Percentiles rank a stretch among this genome's conserved stretches.
phyloP scores from a whole-genome alignment of 164 flowering plant genomes.

The Kingdonia uniflora region DNA sequence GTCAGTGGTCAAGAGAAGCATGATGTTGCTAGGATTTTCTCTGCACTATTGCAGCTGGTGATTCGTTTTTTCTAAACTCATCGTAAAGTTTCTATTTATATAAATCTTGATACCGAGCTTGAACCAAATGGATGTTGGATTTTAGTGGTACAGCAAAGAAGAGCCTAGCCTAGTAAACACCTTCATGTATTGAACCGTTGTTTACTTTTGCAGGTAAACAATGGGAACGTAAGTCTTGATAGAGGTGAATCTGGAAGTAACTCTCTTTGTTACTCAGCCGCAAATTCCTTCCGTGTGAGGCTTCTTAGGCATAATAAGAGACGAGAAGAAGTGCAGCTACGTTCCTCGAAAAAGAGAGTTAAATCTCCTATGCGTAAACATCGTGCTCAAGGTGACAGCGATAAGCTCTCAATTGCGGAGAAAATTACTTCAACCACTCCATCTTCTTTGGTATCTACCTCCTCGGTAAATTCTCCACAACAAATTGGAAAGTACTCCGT shows the following conservation, averaged over 20 bases:
- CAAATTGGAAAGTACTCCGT: slow-evolving; percentile 24
- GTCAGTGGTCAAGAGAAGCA: slow-evolving; percentile 69
- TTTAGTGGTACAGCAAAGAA: background rate
- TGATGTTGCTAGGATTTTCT: slow-evolving; percentile 81
- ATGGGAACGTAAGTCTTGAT: slow-evolving; percentile 64
- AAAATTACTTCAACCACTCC: slow-evolving; percentile 11
- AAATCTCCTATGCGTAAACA: slow-evolving; percentile 36
- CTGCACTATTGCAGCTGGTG: slow-evolving; percentile 93
- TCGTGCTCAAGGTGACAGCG: slow-evolving; percentile 8
- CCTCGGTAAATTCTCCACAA: slow-evolving; percentile 17
- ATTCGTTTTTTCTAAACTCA: slow-evolving; percentile 4
- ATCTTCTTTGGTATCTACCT: slow-evolving; percentile 16
- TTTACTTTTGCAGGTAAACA: slow-evolving; percentile 62
- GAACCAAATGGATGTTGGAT: background rate
- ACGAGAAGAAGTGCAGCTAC: slow-evolving; percentile 18
- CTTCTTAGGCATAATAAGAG: slow-evolving; percentile 30
- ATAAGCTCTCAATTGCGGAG: slow-evolving; percentile 10
- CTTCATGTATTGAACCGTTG: background rate
- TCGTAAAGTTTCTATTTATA: background rate
- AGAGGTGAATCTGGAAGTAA: slow-evolving; percentile 19
- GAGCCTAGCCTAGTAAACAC: background rate
- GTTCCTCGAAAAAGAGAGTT: slow-evolving; percentile 42
- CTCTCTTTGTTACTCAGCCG: slow-evolving; percentile 48
- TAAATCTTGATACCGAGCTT: background rate
- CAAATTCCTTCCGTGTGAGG: slow-evolving; percentile 57